These are phyloP conservation scores for Lactarius trivialis DNA, from an alignment of 768 basidiomycete genomes.

Conservation along the genomic window DNA sequence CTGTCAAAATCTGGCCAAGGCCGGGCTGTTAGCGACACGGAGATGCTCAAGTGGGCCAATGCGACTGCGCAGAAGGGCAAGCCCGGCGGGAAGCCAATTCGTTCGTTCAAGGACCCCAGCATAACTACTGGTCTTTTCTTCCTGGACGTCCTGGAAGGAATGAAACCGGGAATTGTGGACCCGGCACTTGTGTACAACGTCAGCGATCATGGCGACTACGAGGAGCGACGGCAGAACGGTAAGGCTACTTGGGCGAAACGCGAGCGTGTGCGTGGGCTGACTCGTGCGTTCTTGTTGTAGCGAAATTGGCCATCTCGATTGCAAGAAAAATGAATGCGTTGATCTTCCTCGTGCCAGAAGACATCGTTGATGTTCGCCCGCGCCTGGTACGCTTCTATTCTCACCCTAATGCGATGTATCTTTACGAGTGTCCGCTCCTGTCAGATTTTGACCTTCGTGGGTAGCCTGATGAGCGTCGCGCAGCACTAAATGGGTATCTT, in stretches of 20 bases:
- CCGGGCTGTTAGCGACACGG: conserved; percentile 80
- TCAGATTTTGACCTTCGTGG: conserved; percentile 93
- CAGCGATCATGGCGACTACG: conserved; percentile 57
- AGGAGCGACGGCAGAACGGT: conserved; percentile 93
- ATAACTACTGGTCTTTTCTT: conserved; percentile 89
- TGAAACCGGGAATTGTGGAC: conserved; percentile 94
- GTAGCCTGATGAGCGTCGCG: conserved; percentile 78
- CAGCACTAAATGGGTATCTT: conserved; percentile 27
- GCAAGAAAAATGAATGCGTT: conserved; percentile 96
- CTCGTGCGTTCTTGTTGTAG: conserved; percentile 35
- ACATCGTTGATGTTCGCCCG: conserved; percentile 91
- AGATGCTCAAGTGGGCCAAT: conserved; percentile 97
- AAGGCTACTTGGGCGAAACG: conserved; percentile 20
- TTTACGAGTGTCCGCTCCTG: neutral
- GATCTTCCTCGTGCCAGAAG: conserved; percentile 95
- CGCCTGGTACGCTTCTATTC: conserved; percentile 51
- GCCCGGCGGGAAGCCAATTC: conserved; percentile 52
- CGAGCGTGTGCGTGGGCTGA: neutral
- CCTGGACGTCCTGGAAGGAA: conserved; percentile 84
- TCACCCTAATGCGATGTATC: neutral
- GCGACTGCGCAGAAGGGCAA: conserved; percentile 72
- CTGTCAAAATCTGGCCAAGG: conserved; percentile 65
- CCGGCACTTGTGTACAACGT: conserved; percentile 69
- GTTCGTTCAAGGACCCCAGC: conserved; percentile 91
- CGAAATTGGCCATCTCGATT: conserved; percentile 96